These are phyloP conservation scores for Solanum infundibuliforme DNA, from an alignment of 257 asterid species.

Conservation along the genomic window DNA sequence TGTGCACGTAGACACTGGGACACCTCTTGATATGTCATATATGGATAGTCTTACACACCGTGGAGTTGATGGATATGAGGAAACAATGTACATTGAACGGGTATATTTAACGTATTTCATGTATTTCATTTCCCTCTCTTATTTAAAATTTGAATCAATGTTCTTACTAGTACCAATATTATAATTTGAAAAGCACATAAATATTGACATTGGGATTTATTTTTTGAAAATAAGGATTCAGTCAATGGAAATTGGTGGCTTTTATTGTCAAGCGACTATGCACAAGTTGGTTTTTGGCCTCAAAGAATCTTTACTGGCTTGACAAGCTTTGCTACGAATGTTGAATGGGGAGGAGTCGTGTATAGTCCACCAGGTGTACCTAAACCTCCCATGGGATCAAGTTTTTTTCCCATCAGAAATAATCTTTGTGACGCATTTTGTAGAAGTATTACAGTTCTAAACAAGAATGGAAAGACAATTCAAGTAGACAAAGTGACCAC, in stretches of 20 bases:
- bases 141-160: background rate
- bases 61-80: background rate
- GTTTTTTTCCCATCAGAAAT: background rate
- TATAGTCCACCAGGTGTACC: background rate
- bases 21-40: background rate
- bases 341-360: background rate
- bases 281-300: background rate
- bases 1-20: background rate
- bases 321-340: background rate
- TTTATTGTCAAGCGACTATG: background rate
- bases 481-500: background rate
- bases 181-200: too few species aligned
- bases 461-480: background rate
- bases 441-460: background rate
- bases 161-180: too few species aligned
- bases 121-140: background rate
- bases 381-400: background rate
- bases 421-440: background rate
- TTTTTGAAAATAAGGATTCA: background rate
- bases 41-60: background rate
- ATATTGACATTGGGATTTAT: background rate
- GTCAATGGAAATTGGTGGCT: background rate
- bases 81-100: background rate
- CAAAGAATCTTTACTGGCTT: background rate
- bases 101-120: background rate